Base-by-base conservation (phyloP, 2,329 filamentous ascomycete species). In the Penicillium sp. region DNA sequence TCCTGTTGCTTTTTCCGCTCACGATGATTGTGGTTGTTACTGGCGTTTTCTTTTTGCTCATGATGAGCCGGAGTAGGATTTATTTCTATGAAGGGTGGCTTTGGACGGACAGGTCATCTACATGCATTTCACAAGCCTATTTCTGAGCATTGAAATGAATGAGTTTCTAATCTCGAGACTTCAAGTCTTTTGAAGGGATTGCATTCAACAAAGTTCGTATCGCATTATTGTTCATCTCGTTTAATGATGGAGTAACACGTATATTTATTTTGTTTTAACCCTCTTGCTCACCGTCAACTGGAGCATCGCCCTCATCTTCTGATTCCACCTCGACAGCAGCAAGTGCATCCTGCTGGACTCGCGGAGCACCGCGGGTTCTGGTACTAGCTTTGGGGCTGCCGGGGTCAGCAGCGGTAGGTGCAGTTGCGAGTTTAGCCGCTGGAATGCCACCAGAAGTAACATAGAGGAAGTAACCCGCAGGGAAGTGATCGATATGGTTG, bases 401-500 rank as follows among this genome's bases (percentile, higher is more conserved):
- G 34, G 11, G 53, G 16, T 29, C 53, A 10, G 50, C 46, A 45
- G 32, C 55, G 9, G 49, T 40, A n/a, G 61, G 60, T 8, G 57
- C 58, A 40, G 60, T 26, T 10, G 38, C 43, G 16, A 67, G 75
- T 60, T 82, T 81, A 0, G 86, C 84, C 7, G 83, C 86, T 38
- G 83, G 76, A 44, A 90, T 79, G 3, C 88, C 89, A 9, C 82
- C 84, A 0, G 88, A 87, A 0, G 88, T 89, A 47, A 89, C 78
- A 82, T 89, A 92, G 45, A 91, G 77, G 77, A 91, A 92, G 69
- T 86, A 86, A 65, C 87, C 84, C 11, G 83, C 84, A 61, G 83
- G 82, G 75, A 88, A 90, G 69, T 87, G 86, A 70, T 92, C 89
- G 57, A 92, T 83, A 73, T 92, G 89, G 69, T 89, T 86, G 77